Conservation (phyloP, 306 rosid genomes). For the Morella rubra region DNA sequence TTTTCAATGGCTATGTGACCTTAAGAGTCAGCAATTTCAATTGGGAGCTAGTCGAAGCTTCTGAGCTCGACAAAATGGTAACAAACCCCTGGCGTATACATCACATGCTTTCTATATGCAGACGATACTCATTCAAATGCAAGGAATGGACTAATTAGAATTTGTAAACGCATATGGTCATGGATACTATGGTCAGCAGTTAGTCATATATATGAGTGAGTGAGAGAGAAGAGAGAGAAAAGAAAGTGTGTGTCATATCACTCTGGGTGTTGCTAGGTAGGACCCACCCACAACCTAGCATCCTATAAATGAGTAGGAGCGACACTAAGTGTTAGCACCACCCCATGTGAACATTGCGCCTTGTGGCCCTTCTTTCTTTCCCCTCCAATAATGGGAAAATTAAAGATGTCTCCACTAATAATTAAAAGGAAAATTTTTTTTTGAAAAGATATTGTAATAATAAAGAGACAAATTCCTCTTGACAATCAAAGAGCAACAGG, state of each 20-base stretch:
- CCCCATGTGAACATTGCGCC: conserved; percentile 64
- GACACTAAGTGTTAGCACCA: conserved; percentile 52
- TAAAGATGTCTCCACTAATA: conserved; percentile 35
- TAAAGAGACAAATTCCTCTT: conserved; percentile 39
- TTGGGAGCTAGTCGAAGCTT: conserved; percentile 62
- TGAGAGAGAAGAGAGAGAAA: conserved; percentile 11
- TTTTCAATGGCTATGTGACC: no score
- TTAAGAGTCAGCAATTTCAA: conserved; percentile 69
- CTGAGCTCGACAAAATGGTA: conserved; percentile 50
- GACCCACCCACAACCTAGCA: conserved; percentile 62
- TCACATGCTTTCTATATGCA: conserved; percentile 62
- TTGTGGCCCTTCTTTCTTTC: conserved; percentile 34
- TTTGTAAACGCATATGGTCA: no score
- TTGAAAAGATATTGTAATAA: background rate
- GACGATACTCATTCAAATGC: no score
- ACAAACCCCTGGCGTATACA: conserved; percentile 49
- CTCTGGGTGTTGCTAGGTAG: conserved; percentile 47
- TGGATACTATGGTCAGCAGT: no score
- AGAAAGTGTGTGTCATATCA: conserved; percentile 29
- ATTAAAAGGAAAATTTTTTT: conserved; percentile 11
- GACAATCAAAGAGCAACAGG: conserved; percentile 17
- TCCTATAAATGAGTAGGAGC: conserved; percentile 46
- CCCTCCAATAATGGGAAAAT: conserved; percentile 39
- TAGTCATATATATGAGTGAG: no score
- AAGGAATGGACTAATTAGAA: no score